phyloP scores from a whole-genome alignment of 2,329 filamentous ascomycete species.

The Ceratocystiopsis brevicomis region DNA sequence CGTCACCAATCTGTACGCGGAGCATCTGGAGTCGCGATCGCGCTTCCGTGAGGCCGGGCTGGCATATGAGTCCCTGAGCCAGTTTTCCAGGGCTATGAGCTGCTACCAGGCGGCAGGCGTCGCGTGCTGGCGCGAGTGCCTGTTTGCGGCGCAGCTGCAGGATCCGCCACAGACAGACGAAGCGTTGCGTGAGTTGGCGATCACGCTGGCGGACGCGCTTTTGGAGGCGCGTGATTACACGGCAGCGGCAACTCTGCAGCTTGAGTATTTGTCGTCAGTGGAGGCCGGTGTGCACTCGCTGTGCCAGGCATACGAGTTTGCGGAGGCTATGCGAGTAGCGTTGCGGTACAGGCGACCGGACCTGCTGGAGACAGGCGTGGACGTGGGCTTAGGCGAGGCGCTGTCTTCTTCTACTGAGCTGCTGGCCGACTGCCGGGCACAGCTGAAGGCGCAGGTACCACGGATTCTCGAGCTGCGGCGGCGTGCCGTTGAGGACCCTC shows the following conservation, averaged over 20 bases:
- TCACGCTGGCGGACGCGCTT: constrained; percentile 56
- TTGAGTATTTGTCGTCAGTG: constrained; percentile 62
- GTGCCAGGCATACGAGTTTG: constrained; percentile 75
- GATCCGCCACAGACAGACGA: constrained; percentile 15
- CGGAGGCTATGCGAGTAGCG: constrained; percentile 68
- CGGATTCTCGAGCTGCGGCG: constrained; percentile 64
- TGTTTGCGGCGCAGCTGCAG: constrained; percentile 57
- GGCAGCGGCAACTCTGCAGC: constrained; percentile 59
- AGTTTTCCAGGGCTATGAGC: constrained; percentile 55
- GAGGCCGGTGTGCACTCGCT: constrained; percentile 53
- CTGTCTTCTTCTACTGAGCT: constrained; percentile 74
- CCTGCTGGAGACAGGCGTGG: constrained; percentile 50
- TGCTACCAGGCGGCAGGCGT: constrained; percentile 68
- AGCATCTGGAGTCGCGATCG: constrained; percentile 55
- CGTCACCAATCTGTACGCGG: constrained; percentile 63
- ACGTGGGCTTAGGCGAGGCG: constrained; percentile 61
- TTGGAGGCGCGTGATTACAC: constrained; percentile 70
- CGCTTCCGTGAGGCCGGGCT: constrained; percentile 73
- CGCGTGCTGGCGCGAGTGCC: constrained; percentile 71
- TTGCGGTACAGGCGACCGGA: constrained; percentile 38
- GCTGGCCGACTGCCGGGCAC: constrained; percentile 76
- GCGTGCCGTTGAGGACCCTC: constrained; percentile 67
- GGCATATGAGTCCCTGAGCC: constrained; percentile 69
- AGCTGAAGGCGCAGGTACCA: constrained; percentile 69
- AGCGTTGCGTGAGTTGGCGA: constrained; percentile 50